Evolutionary conservation across 2,329 filamentous ascomycete genomes (phyloP), one percentile per base, ranked within the genome.

Genomic region (Venturia effusa): DNA sequence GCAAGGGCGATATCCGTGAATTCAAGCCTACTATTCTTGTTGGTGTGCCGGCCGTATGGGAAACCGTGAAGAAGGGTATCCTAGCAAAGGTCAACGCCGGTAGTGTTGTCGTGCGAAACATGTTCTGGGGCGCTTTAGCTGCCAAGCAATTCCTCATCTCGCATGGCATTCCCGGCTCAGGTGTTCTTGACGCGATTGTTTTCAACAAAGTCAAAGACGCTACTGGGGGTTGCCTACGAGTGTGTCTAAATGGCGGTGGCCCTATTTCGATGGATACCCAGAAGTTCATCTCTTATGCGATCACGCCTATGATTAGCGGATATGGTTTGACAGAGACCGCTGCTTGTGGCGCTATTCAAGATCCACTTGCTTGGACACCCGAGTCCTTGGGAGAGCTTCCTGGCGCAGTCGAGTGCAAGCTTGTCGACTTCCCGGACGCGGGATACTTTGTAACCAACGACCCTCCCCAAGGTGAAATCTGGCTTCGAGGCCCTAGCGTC

Each of bases 11-110:
- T 70, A 96, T 99, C 77, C 88, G 89, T 66, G 92, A 97, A 72
- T 88, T 97, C 73, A 84, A 84, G 69, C 94, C 94, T 0, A 95
- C 92, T 1, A 84, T 97, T 72, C 84, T 99, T 73, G 89, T 97
- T 45, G 94, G 94, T 74, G 94, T 99, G 3, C 94, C 94, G 1
- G 92, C 95, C 65, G 88, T 99, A 39, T 99, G 93, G 92, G 94
- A 99, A 78, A 92, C 90, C 1, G 88, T 99, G 71, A 93, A 92
- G 81, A 99, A 99, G 81, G 94, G 94, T 63, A 89, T 99, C 70
- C 80, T 93, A 67, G 78, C 80, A 70, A 91, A 92, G 76, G 87
- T 97, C 66, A 88, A 89, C 72, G 79, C 83, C 65, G 83, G 88
- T 66, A 87, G 86, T 70, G 75, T 82, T n/a, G 65, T 97, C 51